Evolutionary conservation across 768 basidiomycete genomes (phyloP).

Genomic region (Trametes maxima): DNA sequence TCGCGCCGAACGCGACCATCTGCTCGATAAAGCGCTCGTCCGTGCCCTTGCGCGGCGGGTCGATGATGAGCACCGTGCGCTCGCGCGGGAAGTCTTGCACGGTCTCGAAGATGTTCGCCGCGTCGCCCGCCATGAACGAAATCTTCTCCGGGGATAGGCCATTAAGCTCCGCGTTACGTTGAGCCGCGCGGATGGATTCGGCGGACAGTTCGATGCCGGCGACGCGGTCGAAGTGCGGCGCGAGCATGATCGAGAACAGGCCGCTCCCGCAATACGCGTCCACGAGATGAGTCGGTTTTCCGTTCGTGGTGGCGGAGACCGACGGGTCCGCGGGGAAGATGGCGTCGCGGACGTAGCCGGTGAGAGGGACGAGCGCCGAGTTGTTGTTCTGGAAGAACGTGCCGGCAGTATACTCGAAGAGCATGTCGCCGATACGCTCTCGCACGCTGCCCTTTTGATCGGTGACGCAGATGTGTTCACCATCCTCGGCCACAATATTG

Average conservation of each 20-base stretch:
- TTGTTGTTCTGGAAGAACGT: conserved; percentile 99
- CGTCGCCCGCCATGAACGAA: conserved; percentile 78
- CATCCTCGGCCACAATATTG: conserved; percentile 23
- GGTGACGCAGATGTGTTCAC: conserved; percentile 78
- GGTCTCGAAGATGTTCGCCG: conserved; percentile 78
- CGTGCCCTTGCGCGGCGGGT: conserved; percentile 96
- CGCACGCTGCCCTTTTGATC: conserved; percentile 80
- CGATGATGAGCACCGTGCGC: conserved; percentile 73
- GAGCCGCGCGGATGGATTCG: conserved; percentile 70
- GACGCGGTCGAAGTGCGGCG: conserved; percentile 70
- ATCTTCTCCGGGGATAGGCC: conserved; percentile 56
- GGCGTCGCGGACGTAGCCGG: conserved; percentile 78
- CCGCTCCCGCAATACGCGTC: conserved; percentile 95
- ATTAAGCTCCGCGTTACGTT: conserved; percentile 68
- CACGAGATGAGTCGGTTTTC: conserved; percentile 78
- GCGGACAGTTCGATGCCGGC: conserved; percentile 87
- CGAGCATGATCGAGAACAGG: conserved; percentile 84
- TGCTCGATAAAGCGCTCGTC: conserved; percentile 80
- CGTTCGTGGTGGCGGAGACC: conserved; percentile 7
- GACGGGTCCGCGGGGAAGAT: conserved; percentile 46
- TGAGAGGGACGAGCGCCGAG: conserved; percentile 81
- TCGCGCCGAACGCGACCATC: conserved; percentile 66
- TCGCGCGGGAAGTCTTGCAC: conserved; percentile 66
- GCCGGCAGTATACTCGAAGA: conserved; percentile 85
- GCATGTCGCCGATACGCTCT: conserved; percentile 77